Percentiles rank a stretch among this genome's conserved stretches.
These are phyloP conservation scores for Hymenoscyphus fraxineus DNA, from an alignment of 2,329 filamentous ascomycete genomes.

Conservation along the genomic window DNA sequence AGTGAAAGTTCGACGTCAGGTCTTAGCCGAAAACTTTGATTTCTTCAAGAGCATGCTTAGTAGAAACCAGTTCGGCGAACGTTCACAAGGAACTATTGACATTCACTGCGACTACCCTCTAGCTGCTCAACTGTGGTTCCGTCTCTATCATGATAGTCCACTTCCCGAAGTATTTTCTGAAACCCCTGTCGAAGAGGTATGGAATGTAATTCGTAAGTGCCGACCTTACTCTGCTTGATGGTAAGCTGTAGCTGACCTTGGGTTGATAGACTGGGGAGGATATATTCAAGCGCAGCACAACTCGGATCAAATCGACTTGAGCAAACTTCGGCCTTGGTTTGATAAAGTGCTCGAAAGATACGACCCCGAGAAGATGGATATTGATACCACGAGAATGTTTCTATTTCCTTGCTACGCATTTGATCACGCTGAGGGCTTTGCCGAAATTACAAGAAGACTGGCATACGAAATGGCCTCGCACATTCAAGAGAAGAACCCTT, in stretches of 20 bases:
- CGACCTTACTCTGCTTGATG: not conserved
- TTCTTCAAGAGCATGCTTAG: slow-evolving; percentile 11
- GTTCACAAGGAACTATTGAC: slow-evolving; percentile 3
- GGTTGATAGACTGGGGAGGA: not conserved
- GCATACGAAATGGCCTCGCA: not conserved
- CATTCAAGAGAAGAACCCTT: not conserved
- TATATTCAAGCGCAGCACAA: not conserved
- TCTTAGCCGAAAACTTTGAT: slow-evolving; percentile 12
- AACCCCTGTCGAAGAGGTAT: not conserved
- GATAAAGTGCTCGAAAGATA: not conserved
- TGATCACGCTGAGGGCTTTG: not conserved
- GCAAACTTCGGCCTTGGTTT: not conserved
- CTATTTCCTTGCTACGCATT: not conserved
- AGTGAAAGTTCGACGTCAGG: slow-evolving; percentile 14
- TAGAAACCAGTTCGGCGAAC: slow-evolving; percentile 3
- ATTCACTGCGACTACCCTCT: not conserved
- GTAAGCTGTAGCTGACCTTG: not conserved
- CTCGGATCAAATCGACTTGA: not conserved
- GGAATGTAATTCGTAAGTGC: not conserved
- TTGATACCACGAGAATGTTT: not conserved
- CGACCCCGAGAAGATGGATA: not conserved
- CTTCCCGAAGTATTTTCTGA: slow-evolving; percentile 9
- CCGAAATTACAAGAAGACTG: not conserved
- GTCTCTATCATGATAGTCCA: slow-evolving; percentile 13
- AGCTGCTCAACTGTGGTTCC: slow-evolving; percentile 18